Base-by-base conservation (phyloP, 306 rosid genomes). In the Luffa aegyptiaca region DNA sequence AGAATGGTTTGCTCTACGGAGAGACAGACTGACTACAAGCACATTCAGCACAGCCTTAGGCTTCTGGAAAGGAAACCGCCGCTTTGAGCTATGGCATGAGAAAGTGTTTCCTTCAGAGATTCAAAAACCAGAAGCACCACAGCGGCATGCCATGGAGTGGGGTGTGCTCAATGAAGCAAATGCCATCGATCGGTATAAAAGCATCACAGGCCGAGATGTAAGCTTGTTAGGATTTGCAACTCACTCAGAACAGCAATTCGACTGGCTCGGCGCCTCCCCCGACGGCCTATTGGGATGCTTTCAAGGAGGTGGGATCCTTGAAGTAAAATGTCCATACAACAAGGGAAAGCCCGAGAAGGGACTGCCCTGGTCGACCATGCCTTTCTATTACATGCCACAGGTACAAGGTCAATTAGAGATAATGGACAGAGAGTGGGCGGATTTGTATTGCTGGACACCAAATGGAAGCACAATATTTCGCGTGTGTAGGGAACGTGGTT, bases 311-410 rank as follows among this genome's bases (percentile, higher is more conserved):
- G 99, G 93, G 75, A 82, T 95, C 77, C 86, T 95, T 83, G 99
- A 95, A 82, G 99, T 95, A 1, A 95, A 95, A 77, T 95, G 99
- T 87, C 98, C 99, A 21, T 95, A 87, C 81, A 95, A 95, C 88
- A 95, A 93, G 86, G 98, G 99, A 11, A 95, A 91, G 86, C 98
- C 99, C 0, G 97, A 93, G 88, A 82, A 75, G 35, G 99, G 88
- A 44, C 86, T 90, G 56, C 99, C 99, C 6, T 95, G 98, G 97
- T 83, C 94, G 21, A 83, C 83, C 0, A 75, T 95, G 91, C 99
- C 99, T 21, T 95, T 90, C 88, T 95, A 95, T 82, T 95, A 95
- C 90, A 90, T 95, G 97, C 99, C 99, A 80, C 99, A 95, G 65
- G 91, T 95, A 73, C 99, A 95, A 73, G 99, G 98, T 46, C 99